Evolutionary conservation across 2,329 filamentous ascomycete genomes (phyloP).

Genomic region (Fusarium abutilonis): DNA sequence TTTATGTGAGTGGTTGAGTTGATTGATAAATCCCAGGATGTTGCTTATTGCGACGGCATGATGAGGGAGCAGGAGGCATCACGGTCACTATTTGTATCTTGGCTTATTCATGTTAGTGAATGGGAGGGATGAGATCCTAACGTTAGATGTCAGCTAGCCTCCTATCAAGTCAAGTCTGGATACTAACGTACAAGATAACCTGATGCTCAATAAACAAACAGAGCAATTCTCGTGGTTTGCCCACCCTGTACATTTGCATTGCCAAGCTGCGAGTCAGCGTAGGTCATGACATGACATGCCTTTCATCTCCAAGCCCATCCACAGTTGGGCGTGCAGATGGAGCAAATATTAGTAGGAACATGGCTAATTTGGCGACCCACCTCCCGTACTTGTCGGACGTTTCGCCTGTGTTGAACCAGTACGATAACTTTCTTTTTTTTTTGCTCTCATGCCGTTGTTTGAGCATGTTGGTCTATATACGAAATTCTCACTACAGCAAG

Average conservation of each 20-base stretch:
- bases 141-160: slow-evolving; percentile 7
- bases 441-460: neutral
- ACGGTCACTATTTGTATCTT: neutral
- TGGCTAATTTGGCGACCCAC: slow-evolving; percentile 40
- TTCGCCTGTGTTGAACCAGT: slow-evolving; percentile 6
- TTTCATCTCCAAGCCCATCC: slow-evolving; percentile 19
- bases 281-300: slow-evolving; percentile 14
- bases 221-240: neutral
- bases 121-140: neutral
- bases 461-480: too few relatives aligned
- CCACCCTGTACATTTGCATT: slow-evolving; percentile 9
- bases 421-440: neutral
- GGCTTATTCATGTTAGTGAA: slow-evolving; percentile 1
- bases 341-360: slow-evolving; percentile 28
- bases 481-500: neutral
- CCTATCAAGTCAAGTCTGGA: slow-evolving; percentile 2
- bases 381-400: slow-evolving; percentile 16
- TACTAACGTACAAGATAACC: neutral
- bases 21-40: slow-evolving; percentile 30
- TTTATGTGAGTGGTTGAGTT: slow-evolving; percentile 16
- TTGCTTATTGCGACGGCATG: slow-evolving; percentile 31
- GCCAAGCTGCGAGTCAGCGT: slow-evolving; percentile 34
- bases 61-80: slow-evolving; percentile 8
- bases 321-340: slow-evolving; percentile 25
- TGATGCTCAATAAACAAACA: neutral